Base-by-base conservation (phyloP, 495 filamentous ascomycete species). In the Mytilinidion resinicola region DNA sequence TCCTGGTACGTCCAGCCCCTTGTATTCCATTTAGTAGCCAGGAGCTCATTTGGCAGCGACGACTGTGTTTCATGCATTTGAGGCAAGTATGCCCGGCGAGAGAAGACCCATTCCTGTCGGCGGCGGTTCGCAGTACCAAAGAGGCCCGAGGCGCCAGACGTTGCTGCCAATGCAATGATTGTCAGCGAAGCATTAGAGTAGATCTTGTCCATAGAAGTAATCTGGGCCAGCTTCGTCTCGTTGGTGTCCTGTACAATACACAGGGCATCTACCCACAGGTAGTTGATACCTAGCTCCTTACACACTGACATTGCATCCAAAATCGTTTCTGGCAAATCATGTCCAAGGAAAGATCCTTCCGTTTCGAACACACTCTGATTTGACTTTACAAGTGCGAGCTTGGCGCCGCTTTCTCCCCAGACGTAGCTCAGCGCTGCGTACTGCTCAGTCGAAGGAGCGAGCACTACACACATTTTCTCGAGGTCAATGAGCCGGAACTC, bases 1-100 rank as follows among this genome's bases (percentile, higher is more conserved):
- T 63, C 60, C 25, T 63, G 55, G 47, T 35, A 58, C 14, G 60
- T 63, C 60, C 60, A 63, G 33, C 47, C 60, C 37, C 55, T 36
- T 12, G 37, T 47, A 12, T 56, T 34, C 19, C 30, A 56, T 35
- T 9, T 46, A 4, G 53, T 47, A 10, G 34, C n/a, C 4, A 8
- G 30, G 30, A 53, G 30, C 10, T 8, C 34, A 3, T 9, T 17
- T 4, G 5, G 6, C 30, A 36, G n/a, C 6, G 20, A 3, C 15
- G 14, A 34, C 34, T 25, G n/a, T 11, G 7, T 34, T n/a, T n/a
- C n/a, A n/a, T n/a, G n/a, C n/a, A n/a, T n/a, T n/a, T n/a, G n/a
- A n/a, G n/a, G n/a, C n/a, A n/a, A n/a, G n/a, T n/a, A n/a, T n/a
- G n/a, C 53, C 39, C 37, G 12, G n/a, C 19, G 20, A 46, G 14